Evolutionary conservation across 2,329 filamentous ascomycete species (phyloP), one percentile per base, ranked within the genome.

Genomic region (Arthrobotrys sinensis): DNA sequence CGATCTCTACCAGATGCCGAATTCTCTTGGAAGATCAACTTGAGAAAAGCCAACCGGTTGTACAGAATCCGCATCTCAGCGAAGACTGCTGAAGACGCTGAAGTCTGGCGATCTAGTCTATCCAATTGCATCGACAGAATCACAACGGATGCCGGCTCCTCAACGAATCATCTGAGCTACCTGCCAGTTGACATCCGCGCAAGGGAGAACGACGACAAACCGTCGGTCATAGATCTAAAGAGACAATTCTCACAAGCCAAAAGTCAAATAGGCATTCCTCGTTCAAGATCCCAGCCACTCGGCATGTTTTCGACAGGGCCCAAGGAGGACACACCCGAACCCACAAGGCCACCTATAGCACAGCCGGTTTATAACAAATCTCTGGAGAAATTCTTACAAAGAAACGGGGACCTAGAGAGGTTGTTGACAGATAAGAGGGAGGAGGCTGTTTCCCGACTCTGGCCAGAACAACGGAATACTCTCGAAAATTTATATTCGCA

Each of bases 1-100:
- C 73, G 73, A 50, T 77, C 73, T 28, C 60, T 77, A 6, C 73
- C 73, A 16, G 73, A 71, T 28, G 66, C 73, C 16, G 66, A 77
- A 53, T 77, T 77, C 60, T 77, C 73, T 24, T 77, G 73, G 73
- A 77, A 77, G 21, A 71, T 77, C 57, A 77, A 77, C 36, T 77
- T 77, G 19, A 60, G 73, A 24, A 77, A 77, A 40, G 45, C 24
- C n/a, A 77, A 63, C 45, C 73, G 66, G 16, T 55, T 71, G 14
- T 77, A 71, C 16, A 70, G 53, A 63, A 77, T 77, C 34, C 73
- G 66, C 28, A 46, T 77, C 12, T 77, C 73, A 5, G 73, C 73
- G 3, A 77, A 77, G 34, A 77, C 73, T 5, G 66, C 43, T 6
- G 73, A 77, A 32, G 73, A 77, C n/a, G 73, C 73, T 16, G 73